Conservation (phyloP, 495 filamentous ascomycete genomes). For the Lasiosphaeris hirsuta region DNA sequence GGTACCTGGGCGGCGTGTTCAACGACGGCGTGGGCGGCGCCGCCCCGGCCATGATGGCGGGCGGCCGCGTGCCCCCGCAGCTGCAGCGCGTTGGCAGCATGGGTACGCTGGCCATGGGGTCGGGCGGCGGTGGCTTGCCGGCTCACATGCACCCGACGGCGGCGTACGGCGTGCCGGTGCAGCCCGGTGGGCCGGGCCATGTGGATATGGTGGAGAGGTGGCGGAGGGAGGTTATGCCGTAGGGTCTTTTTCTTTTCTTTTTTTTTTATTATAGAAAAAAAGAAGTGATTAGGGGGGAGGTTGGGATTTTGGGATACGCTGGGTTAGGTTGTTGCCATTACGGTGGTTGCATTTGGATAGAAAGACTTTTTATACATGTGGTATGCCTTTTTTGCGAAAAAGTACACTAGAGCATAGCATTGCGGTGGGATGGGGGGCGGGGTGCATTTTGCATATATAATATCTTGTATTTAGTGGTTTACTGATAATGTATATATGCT, state of each 20-base stretch:
- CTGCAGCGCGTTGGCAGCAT: too few relatives aligned
- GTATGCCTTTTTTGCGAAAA: not conserved
- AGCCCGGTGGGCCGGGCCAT: conserved; percentile 50
- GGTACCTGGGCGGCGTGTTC: conserved; percentile 50
- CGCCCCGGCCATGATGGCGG: not conserved
- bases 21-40: conserved; percentile 48
- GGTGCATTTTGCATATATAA: conserved; percentile 1
- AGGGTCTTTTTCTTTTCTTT: not conserved
- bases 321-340: not conserved
- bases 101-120: conserved; percentile 14
- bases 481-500: not conserved
- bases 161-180: conserved; percentile 31
- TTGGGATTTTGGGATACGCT: not conserved
- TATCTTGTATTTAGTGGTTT: conserved; percentile 1
- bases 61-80: too few relatives aligned
- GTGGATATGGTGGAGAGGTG: conserved; percentile 81
- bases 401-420: conserved; percentile 14
- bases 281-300: too few relatives aligned
- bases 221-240: conserved; percentile 75
- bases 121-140: conserved; percentile 8
- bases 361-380: not conserved
- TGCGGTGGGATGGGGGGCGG: conserved; percentile 1
- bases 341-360: not conserved
- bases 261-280: not conserved
- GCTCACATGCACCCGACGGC: conserved; percentile 11